Base-by-base conservation (phyloP, 2,329 filamentous ascomycete species). In the Fusarium subtropicale region DNA sequence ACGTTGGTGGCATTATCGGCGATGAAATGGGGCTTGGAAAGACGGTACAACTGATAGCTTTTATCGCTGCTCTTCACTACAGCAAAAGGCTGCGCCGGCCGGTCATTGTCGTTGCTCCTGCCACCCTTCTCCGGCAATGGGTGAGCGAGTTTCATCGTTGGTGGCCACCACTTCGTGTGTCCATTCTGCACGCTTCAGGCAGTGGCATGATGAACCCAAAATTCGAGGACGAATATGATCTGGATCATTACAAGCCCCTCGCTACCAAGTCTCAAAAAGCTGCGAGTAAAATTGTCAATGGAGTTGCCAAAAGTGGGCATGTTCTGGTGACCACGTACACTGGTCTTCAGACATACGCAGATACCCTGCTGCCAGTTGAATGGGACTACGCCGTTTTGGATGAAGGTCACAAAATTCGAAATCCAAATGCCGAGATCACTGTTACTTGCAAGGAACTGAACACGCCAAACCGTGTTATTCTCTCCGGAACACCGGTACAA, bases 11-110 rank as follows among this genome's bases (percentile, higher is more conserved):
- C 4, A 98, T 99, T 56, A 87, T 99, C 39, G 96, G 95, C 8
- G 96, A 99, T 76, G 96, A 99, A 79, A 99, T 99, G 96, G 96
- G 97, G 1, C 82, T 99, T n/a, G 96, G 96, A 6, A 99, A 99
- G 81, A 99, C 96, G 5, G 86, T 89, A 2, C 87, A 89, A 73
- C 75, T 88, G 30, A 89, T 90, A 52, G 90, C 93, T 0, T 97
- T 97, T 73, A 84, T 99, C 50, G 94, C 96, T 4, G 93, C 93
- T 4, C 82, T 99, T 11, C 96, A 99, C 77, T 94, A 97, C 79
- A 98, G 94, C 80, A 92, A 91, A 71, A 92, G 90, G 74, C 86
- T 98, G 24, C 88, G 87, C 24, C 93, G 93, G 63, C 96, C 96
- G 1, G 90, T 97, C 44, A 93, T 99, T 63, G 88, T 99, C 10